phyloP scores from a whole-genome alignment of 805 yeast species.

The Candida tallmaniae region DNA sequence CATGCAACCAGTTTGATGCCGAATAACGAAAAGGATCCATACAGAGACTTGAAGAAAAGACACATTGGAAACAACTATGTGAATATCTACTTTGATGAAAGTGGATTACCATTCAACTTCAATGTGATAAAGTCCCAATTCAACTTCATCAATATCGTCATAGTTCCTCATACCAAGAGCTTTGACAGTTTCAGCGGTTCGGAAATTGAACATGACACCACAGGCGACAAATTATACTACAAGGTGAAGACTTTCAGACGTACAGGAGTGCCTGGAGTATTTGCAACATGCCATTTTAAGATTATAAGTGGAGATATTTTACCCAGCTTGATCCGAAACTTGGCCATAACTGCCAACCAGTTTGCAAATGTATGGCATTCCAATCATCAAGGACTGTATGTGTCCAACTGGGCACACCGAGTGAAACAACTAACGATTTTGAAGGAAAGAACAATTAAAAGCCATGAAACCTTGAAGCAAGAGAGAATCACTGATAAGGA shows the following conservation, averaged over 20 bases:
- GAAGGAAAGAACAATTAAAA: constrained; percentile 22
- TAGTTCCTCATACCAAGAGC: constrained; percentile 51
- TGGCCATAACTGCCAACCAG: constrained; percentile 60
- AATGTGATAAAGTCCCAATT: constrained; percentile 72
- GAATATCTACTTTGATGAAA: constrained; percentile 76
- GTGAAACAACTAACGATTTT: constrained; percentile 46
- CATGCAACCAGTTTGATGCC: constrained; percentile 87
- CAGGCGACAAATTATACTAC: constrained; percentile 31
- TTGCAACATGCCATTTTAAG: constrained; percentile 74
- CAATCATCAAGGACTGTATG: constrained; percentile 41
- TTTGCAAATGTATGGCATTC: constrained; percentile 76
- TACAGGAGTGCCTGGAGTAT: constrained; percentile 69
- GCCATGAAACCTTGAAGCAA: constrained; percentile 20
- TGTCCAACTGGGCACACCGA: constrained; percentile 66
- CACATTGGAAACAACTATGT: constrained; percentile 87
- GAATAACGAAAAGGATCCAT: constrained; percentile 35
- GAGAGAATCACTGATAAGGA: constrained; percentile 17
- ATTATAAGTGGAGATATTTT: constrained; percentile 57
- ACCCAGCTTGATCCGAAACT: constrained; percentile 60
- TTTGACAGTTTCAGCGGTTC: constrained; percentile 6
- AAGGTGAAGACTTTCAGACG: constrained; percentile 62
- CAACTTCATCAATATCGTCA: constrained; percentile 75
- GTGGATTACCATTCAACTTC: constrained; percentile 60
- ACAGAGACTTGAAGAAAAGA: constrained; percentile 58
- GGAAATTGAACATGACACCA: too few relatives aligned